These are phyloP conservation scores for Lycium barbarum DNA, from an alignment of 257 asterid species.

Conservation along the genomic window DNA sequence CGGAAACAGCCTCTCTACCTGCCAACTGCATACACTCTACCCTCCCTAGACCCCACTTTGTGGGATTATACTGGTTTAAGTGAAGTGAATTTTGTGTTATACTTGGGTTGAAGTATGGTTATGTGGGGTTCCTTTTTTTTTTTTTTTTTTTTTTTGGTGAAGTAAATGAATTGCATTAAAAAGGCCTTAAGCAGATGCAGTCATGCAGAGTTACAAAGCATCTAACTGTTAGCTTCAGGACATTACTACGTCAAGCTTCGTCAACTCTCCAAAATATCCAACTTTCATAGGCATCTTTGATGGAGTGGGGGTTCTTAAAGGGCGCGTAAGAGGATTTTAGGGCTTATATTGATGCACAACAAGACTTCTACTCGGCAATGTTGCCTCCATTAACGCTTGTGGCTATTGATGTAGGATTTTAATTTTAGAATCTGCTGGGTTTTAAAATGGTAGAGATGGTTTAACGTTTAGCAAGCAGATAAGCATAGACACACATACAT, in stretches of 20 bases:
- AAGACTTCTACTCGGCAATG: not conserved
- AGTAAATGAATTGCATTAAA: too few relatives aligned
- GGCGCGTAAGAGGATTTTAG: not conserved
- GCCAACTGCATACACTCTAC: too few relatives aligned
- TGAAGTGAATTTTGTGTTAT: not conserved
- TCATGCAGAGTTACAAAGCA: too few relatives aligned
- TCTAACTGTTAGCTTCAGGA: too few relatives aligned
- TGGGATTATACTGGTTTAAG: constrained; percentile 37
- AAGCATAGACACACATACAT: not conserved
- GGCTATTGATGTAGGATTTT: not conserved
- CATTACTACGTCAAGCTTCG: too few relatives aligned
- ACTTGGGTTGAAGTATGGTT: not conserved
- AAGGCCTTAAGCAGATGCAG: too few relatives aligned
- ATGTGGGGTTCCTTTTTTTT: not conserved
- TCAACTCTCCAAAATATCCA: too few relatives aligned
- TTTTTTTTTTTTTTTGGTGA: too few relatives aligned
- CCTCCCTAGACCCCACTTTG: too few relatives aligned
- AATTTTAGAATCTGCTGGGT: not conserved
- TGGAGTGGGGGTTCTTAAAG: not conserved
- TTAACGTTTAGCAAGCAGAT: not conserved
- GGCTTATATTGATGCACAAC: not conserved
- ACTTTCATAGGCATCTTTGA: too few relatives aligned
- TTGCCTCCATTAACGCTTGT: not conserved
- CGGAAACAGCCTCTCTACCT: too few relatives aligned
- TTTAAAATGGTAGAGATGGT: not conserved